phyloP scores from a whole-genome alignment of 2,329 filamentous ascomycete genomes.

The Aspergillus proliferans region DNA sequence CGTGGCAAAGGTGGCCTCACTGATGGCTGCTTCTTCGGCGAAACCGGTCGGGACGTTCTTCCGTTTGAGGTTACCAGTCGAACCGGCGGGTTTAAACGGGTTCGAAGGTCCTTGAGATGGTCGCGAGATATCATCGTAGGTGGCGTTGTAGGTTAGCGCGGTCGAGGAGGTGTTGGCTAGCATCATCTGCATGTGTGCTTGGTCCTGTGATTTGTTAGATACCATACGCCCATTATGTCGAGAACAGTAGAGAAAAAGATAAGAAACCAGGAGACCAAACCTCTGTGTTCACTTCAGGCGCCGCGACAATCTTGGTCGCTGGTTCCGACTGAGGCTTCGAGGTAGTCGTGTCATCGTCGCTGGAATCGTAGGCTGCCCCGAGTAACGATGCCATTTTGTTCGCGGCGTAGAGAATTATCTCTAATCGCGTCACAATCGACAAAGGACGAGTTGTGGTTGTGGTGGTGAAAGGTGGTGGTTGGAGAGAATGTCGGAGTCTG shows the following conservation, averaged over 20 bases:
- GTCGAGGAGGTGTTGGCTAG: slow-evolving; percentile 48
- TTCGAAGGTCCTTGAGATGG: slow-evolving; percentile 64
- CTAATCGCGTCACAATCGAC: slow-evolving; percentile 4
- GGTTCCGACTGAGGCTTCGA: slow-evolving; percentile 21
- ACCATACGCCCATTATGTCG: slow-evolving; percentile 14
- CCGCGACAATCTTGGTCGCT: slow-evolving; percentile 39
- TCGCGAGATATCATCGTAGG: slow-evolving; percentile 65
- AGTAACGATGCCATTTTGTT: slow-evolving; percentile 39
- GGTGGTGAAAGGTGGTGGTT: slow-evolving; percentile 10
- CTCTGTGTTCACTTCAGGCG: slow-evolving; percentile 51
- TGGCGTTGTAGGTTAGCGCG: slow-evolving; percentile 49
- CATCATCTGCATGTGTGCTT: slow-evolving; percentile 45
- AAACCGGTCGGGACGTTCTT: slow-evolving; percentile 80
- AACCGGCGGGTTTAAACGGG: slow-evolving; percentile 61
- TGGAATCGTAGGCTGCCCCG: slow-evolving; percentile 41
- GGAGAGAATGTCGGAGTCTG: slow-evolving; percentile 3
- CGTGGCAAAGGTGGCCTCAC: slow-evolving; percentile 80
- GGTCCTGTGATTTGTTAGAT: slow-evolving; percentile 42
- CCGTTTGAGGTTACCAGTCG: slow-evolving; percentile 55
- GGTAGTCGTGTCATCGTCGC: slow-evolving; percentile 39
- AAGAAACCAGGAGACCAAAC: slow-evolving; percentile 42
- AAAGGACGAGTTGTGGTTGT: slow-evolving; percentile 5
- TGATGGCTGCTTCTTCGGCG: slow-evolving; percentile 82
- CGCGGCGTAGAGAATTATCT: slow-evolving; percentile 4
- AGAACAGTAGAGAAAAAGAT: not conserved